Evolutionary conservation across 169 alveolate species (phyloP).

Genomic region (Plasmodium reichenowi): DNA sequence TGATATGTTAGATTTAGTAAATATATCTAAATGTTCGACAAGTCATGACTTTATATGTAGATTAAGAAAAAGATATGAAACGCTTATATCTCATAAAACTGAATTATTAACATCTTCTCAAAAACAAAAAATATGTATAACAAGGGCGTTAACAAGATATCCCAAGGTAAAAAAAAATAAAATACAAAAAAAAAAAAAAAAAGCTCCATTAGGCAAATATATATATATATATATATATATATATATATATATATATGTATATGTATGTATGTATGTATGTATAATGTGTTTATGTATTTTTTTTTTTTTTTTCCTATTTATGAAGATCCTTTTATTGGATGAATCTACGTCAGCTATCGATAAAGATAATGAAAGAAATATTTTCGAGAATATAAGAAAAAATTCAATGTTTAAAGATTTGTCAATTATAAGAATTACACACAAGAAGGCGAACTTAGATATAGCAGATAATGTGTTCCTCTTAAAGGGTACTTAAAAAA

Average conservation of each 20-base stretch:
- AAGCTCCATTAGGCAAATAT: too few relatives aligned
- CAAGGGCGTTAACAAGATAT: slow-evolving; percentile 81
- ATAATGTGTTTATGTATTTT: not conserved
- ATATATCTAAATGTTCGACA: slow-evolving; percentile 52
- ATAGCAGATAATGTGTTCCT: slow-evolving; percentile 37
- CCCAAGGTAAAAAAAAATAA: slow-evolving; percentile 43
- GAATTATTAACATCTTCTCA: slow-evolving; percentile 86
- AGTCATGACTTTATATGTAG: slow-evolving; percentile 60
- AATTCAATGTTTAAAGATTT: slow-evolving; percentile 29
- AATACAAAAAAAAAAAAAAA: too few relatives aligned
- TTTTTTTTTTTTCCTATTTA: not conserved
- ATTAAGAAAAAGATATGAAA: slow-evolving; percentile 59
- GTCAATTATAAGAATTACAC: slow-evolving; percentile 54
- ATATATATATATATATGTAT: not conserved
- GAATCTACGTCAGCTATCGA: slow-evolving; percentile 94
- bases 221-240: not conserved
- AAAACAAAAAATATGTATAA: slow-evolving; percentile 88
- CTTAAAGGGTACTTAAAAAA: slow-evolving; percentile 28
- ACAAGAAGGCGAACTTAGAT: slow-evolving; percentile 61
- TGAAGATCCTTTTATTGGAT: slow-evolving; percentile 88
- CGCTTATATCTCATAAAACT: slow-evolving; percentile 20
- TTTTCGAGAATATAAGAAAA: slow-evolving; percentile 74
- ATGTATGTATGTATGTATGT: not conserved
- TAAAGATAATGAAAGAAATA: slow-evolving; percentile 58
- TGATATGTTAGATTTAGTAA: slow-evolving; percentile 49